A percentile compares a stretch with the other conserved stretches of the same genome.
Evolutionary conservation across 192 early-diverging fungal genomes (phyloP).

Genomic region (Umbelopsis isabellina): DNA sequence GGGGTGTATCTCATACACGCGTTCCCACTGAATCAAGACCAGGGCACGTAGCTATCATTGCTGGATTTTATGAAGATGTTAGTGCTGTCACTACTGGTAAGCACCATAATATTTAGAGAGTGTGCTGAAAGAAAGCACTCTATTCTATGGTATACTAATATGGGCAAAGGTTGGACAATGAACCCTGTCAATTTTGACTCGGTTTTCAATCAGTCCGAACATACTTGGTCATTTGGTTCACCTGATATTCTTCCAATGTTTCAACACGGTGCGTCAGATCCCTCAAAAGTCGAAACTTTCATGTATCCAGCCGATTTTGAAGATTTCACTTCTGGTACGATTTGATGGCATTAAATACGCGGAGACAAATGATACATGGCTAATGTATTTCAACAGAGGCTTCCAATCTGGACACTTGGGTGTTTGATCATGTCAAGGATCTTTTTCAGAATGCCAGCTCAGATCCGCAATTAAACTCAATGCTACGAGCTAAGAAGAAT

Average conservation of each 20-base stretch:
- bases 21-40: slow-evolving; percentile 96
- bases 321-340: slow-evolving; percentile 78
- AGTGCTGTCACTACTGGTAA: slow-evolving; percentile 94
- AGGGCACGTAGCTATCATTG: slow-evolving; percentile 97
- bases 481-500: slow-evolving; percentile 75
- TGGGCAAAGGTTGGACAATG: slow-evolving; percentile 84
- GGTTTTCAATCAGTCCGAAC: slow-evolving; percentile 88
- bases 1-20: slow-evolving; percentile 88
- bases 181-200: slow-evolving; percentile 98
- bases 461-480: slow-evolving; percentile 49
- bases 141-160: neutral
- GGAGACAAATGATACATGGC: neutral
- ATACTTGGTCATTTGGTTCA: slow-evolving; percentile 98
- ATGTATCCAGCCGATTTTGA: slow-evolving; percentile 90
- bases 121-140: neutral
- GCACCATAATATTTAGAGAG: neutral
- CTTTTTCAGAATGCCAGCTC: slow-evolving; percentile 62
- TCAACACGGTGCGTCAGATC: slow-evolving; percentile 85
- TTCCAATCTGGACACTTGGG: slow-evolving; percentile 86
- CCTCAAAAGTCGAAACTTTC: slow-evolving; percentile 77
- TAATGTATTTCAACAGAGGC: slow-evolving; percentile 60
- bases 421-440: slow-evolving; percentile 80
- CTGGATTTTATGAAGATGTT: slow-evolving; percentile 98
- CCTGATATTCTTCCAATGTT: slow-evolving; percentile 99
- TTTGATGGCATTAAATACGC: neutral